These are phyloP conservation scores for Cryphonectria parasitica DNA, from an alignment of 2,329 filamentous ascomycete species.

Conservation along the genomic window DNA sequence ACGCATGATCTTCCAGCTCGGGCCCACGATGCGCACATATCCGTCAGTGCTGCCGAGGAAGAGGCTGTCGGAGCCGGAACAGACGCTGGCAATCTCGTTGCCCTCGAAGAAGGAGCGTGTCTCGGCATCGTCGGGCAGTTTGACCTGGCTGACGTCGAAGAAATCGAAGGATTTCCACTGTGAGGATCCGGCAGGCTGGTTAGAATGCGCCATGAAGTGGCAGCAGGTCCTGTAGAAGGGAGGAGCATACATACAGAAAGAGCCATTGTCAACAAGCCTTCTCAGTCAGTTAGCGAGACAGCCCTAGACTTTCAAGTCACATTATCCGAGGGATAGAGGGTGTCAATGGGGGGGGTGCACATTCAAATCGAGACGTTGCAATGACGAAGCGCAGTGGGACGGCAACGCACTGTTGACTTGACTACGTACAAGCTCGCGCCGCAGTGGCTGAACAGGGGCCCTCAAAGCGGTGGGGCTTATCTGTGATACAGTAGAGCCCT, in stretches of 20 bases:
- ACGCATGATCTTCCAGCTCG: constrained; percentile 82
- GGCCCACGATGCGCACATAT: constrained; percentile 82
- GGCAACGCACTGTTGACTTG: not conserved
- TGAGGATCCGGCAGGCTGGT: not conserved
- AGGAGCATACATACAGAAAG: constrained; percentile 9
- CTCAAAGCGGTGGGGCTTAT: not conserved
- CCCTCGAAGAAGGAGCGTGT: constrained; percentile 79
- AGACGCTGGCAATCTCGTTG: constrained; percentile 80
- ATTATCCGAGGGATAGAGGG: not conserved
- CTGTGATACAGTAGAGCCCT: not conserved
- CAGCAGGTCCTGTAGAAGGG: not conserved
- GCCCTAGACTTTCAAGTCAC: not conserved
- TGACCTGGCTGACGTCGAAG: constrained; percentile 91
- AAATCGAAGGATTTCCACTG: constrained; percentile 99
- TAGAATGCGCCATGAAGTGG: not conserved
- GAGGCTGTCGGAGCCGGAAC: constrained; percentile 84
- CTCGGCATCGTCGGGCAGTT: constrained; percentile 73
- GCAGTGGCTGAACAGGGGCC: not conserved
- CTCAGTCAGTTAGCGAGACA: not conserved
- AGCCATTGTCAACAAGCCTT: constrained; percentile 11
- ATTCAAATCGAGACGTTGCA: not conserved
- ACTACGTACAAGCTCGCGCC: not conserved
- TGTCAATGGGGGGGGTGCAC: not conserved
- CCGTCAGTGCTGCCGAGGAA: constrained; percentile 89
- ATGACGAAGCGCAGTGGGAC: not conserved